Percentiles rank a stretch among this genome's conserved stretches.
These are phyloP conservation scores for Senna tora DNA, from an alignment of 306 rosid species.

Conservation along the genomic window DNA sequence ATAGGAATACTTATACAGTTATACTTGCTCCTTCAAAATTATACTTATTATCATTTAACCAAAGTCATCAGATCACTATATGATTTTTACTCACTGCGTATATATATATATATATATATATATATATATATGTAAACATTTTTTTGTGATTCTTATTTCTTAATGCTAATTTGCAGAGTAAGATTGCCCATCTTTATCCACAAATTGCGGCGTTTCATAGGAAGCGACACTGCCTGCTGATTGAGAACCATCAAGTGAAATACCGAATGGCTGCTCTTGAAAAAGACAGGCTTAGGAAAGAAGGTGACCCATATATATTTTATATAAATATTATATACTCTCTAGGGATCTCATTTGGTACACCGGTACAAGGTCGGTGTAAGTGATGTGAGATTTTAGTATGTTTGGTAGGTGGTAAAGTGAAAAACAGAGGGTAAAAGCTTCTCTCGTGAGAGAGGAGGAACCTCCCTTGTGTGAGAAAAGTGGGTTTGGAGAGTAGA, in stretches of 20 bases:
- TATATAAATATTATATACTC: no score
- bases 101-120: no score
- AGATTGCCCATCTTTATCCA: constrained; percentile 40
- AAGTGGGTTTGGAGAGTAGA: no score
- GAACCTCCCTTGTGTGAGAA: no score
- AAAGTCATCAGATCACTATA: neutral
- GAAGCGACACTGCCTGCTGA: constrained; percentile 17
- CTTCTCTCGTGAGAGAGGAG: no score
- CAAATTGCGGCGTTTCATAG: constrained; percentile 37
- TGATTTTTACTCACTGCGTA: no score
- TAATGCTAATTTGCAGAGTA: constrained; percentile 37
- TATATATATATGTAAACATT: no score
- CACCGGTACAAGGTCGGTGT: no score
- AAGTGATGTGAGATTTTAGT: no score
- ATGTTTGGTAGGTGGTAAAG: no score
- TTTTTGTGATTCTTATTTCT: neutral
- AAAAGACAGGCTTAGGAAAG: constrained; percentile 28
- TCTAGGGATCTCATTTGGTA: no score
- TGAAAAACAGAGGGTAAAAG: no score
- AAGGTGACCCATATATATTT: constrained; percentile 48
- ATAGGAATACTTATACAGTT: neutral
- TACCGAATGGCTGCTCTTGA: constrained; percentile 29
- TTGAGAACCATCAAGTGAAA: constrained; percentile 49
- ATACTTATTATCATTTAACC: neutral
- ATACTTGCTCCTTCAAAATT: neutral